Percentiles rank a stretch among this genome's conserved stretches.
These are phyloP conservation scores for Fusarium buxicola DNA, from an alignment of 2,329 filamentous ascomycete genomes.

Conservation along the genomic window DNA sequence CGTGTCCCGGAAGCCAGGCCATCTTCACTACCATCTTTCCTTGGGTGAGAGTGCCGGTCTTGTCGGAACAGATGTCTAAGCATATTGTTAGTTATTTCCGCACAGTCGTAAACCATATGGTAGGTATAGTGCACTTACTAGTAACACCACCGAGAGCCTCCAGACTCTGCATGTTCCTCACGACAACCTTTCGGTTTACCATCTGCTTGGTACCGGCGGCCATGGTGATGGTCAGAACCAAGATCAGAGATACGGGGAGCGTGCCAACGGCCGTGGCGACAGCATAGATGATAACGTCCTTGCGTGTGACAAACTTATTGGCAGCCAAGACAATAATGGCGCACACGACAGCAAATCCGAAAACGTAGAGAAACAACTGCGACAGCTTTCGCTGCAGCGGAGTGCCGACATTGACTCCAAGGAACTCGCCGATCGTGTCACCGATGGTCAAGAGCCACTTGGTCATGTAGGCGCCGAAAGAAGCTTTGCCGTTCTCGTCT, in stretches of 20 bases:
- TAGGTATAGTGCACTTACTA: conserved; percentile 46
- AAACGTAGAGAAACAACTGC: conserved; percentile 72
- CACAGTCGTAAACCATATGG: conserved; percentile 5
- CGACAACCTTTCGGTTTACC: conserved; percentile 61
- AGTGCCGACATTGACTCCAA: conserved; percentile 67
- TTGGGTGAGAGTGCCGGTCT: conserved; percentile 52
- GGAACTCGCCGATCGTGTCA: conserved; percentile 52
- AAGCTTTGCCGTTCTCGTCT: conserved; percentile 56
- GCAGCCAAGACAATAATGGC: conserved; percentile 37
- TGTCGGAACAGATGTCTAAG: conserved; percentile 50
- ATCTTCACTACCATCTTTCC: conserved; percentile 49
- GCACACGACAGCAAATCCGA: conserved; percentile 37
- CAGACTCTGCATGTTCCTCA: conserved; percentile 55
- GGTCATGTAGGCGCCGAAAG: conserved; percentile 46
- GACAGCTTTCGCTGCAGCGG: conserved; percentile 76
- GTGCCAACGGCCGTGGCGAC: conserved; percentile 58
- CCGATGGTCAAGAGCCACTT: conserved; percentile 50
- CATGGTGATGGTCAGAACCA: conserved; percentile 71
- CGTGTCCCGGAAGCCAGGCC: conserved; percentile 48
- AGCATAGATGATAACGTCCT: conserved; percentile 55
- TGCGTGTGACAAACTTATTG: conserved; percentile 46
- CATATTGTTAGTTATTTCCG: not conserved
- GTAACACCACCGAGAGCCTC: conserved; percentile 64
- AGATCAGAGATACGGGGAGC: conserved; percentile 58
- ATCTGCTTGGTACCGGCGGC: conserved; percentile 63